Evolutionary conservation across 805 yeast genomes (phyloP).

Genomic region (Sugiyamaella americana): DNA sequence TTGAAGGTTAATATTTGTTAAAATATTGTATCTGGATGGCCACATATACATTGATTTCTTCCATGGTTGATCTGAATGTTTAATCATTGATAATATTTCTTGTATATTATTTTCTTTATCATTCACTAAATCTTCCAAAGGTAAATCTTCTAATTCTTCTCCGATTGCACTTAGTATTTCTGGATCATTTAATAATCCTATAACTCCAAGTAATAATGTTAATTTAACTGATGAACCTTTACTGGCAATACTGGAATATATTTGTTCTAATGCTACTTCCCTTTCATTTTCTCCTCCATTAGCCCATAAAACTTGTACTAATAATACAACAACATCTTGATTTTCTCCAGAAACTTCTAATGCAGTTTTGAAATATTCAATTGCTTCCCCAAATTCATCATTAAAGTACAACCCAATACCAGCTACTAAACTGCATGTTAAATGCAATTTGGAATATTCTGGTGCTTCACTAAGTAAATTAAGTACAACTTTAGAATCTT

Average conservation of each 20-base stretch:
- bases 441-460: constrained; percentile 18
- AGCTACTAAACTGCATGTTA: constrained; percentile 59
- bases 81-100: constrained; percentile 47
- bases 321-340: constrained; percentile 60
- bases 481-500: constrained; percentile 50
- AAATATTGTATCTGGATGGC: constrained; percentile 62
- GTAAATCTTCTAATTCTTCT: constrained; percentile 54
- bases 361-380: constrained; percentile 62
- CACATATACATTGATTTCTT: constrained; percentile 66
- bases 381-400: constrained; percentile 56
- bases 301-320: constrained; percentile 75
- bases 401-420: constrained; percentile 67
- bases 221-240: constrained; percentile 63
- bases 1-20: constrained; percentile 57
- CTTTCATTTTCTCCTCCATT: constrained; percentile 69
- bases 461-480: constrained; percentile 39
- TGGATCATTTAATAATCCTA: constrained; percentile 55
- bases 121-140: constrained; percentile 40
- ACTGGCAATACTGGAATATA: constrained; percentile 57
- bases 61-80: constrained; percentile 46
- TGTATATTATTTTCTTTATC: constrained; percentile 58
- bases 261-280: constrained; percentile 78
- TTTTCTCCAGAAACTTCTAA: constrained; percentile 51
- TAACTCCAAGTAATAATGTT: constrained; percentile 72
- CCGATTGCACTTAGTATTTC: constrained; percentile 55